phyloP scores from a whole-genome alignment of 2,329 filamentous ascomycete genomes.

The Botrytis sinoallii region DNA sequence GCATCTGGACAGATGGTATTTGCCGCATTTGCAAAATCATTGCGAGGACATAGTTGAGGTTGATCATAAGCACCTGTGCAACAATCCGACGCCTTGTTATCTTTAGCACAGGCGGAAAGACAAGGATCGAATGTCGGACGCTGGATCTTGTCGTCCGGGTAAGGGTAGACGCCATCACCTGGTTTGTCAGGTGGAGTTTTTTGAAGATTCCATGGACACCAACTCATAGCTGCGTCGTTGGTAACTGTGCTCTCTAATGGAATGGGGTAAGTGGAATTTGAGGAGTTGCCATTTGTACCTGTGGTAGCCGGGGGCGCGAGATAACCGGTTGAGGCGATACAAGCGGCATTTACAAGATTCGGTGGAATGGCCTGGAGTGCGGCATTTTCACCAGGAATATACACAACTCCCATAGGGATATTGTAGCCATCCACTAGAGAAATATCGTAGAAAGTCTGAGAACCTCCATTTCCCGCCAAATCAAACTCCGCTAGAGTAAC shows the following conservation, averaged over 20 bases:
- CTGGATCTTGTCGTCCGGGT: constrained; percentile 71
- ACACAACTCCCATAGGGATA: constrained; percentile 63
- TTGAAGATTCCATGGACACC: constrained; percentile 81
- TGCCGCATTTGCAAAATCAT: constrained; percentile 64
- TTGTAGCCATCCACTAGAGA: constrained; percentile 85
- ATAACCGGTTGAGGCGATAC: constrained; percentile 68
- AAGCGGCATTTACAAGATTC: constrained; percentile 73
- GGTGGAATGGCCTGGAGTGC: constrained; percentile 62
- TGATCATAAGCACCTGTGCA: constrained; percentile 68
- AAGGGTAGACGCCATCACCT: constrained; percentile 73
- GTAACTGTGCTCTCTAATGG: constrained; percentile 62
- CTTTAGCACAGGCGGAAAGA: constrained; percentile 71
- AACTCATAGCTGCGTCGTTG: constrained; percentile 55
- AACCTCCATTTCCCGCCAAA: constrained; percentile 59
- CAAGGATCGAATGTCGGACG: constrained; percentile 75
- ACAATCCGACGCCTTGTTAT: constrained; percentile 65
- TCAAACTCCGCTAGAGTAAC: constrained; percentile 80
- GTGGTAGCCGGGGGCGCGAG: constrained; percentile 52
- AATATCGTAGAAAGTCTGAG: constrained; percentile 78
- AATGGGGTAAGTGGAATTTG: constrained; percentile 63
- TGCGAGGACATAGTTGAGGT: constrained; percentile 61
- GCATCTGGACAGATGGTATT: constrained; percentile 80
- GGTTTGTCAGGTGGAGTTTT: constrained; percentile 65
- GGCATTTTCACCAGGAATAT: constrained; percentile 59
- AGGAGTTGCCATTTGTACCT: constrained; percentile 50